A percentile compares a stretch with the other conserved stretches of the same genome.
Conservation (phyloP, 2,329 filamentous ascomycete species). For the Pyrenochaeta sp. region DNA sequence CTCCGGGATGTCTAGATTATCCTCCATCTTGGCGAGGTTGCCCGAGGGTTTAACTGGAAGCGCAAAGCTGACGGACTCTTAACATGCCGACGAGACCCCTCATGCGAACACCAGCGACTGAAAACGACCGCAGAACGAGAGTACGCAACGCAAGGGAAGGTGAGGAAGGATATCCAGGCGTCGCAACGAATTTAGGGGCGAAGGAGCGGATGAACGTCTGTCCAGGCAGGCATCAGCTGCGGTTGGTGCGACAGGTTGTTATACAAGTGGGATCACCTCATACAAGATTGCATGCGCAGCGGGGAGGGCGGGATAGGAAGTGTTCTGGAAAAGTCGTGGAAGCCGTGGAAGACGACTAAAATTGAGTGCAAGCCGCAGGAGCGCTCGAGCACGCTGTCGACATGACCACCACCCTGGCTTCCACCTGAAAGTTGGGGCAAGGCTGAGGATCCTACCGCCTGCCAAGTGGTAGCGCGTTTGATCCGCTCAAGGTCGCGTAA, state of each 20-base stretch:
- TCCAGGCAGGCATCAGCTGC: conserved; percentile 41
- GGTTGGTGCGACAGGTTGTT: conserved; percentile 48
- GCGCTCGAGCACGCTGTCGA: conserved; percentile 41
- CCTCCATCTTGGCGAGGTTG: conserved; percentile 40
- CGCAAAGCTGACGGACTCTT: conserved; percentile 12
- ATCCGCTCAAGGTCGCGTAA: conserved; percentile 29
- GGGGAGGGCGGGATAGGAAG: conserved; percentile 46
- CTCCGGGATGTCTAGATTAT: conserved; percentile 45
- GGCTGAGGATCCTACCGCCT: conserved; percentile 40
- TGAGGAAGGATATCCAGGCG: conserved; percentile 29
- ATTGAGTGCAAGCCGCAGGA: conserved; percentile 34
- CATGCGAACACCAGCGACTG: conserved; percentile 14
- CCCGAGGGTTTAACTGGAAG: conserved; percentile 18
- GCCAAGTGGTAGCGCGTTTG: conserved; percentile 45
- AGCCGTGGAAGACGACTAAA: conserved; percentile 43
- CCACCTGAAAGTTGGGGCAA: conserved; percentile 48
- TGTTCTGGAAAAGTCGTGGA: conserved; percentile 49
- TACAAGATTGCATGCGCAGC: conserved; percentile 37
- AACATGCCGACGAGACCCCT: conserved; percentile 30
- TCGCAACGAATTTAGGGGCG: conserved; percentile 29
- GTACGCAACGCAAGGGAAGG: conserved; percentile 27
- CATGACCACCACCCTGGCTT: conserved; percentile 35
- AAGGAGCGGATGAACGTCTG: conserved; percentile 46
- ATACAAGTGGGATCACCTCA: conserved; percentile 45
- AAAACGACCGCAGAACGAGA: conserved; percentile 14